These are phyloP conservation scores for Fusarium protoensiforme DNA, from an alignment of 2,329 filamentous ascomycete species.

Conservation along the genomic window DNA sequence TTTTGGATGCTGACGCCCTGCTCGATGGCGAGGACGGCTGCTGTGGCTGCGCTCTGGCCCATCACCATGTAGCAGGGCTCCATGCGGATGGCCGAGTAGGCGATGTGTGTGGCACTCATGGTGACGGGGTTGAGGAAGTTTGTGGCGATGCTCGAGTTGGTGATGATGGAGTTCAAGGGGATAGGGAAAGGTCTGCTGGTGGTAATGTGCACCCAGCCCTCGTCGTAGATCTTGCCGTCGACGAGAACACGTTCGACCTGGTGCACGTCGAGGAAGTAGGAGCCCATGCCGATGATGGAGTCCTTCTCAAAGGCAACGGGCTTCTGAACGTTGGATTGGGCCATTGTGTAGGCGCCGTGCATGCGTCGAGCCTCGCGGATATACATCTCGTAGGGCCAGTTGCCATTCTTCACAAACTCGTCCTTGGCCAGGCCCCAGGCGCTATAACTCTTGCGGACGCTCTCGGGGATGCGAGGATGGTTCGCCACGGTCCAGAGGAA, in stretches of 20 bases:
- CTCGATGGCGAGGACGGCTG: conserved; percentile 5
- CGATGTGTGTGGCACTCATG: conserved; percentile 8
- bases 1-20: conserved; percentile 9
- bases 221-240: not conserved
- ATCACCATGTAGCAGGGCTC: conserved; percentile 11
- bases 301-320: not conserved
- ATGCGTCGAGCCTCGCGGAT: conserved; percentile 13
- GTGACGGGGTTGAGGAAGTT: conserved; percentile 13
- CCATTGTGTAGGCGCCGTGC: conserved; percentile 8
- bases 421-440: conserved; percentile 8
- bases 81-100: conserved; percentile 7
- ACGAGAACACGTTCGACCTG: conserved; percentile 7
- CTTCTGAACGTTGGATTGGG: conserved; percentile 1
- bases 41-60: conserved; percentile 11
- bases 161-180: not conserved
- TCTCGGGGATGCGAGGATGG: not conserved
- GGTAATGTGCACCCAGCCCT: conserved; percentile 2
- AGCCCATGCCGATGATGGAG: not conserved
- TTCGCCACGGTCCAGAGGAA: conserved; percentile 10
- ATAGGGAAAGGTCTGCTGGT: not conserved
- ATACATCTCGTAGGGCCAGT: conserved; percentile 10
- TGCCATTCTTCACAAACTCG: conserved; percentile 6
- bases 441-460: not conserved
- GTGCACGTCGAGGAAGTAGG: conserved; percentile 8
- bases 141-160: not conserved